These are phyloP conservation scores for Barbatosphaeria neglecta DNA, from an alignment of 495 filamentous ascomycete species.

Conservation along the genomic window DNA sequence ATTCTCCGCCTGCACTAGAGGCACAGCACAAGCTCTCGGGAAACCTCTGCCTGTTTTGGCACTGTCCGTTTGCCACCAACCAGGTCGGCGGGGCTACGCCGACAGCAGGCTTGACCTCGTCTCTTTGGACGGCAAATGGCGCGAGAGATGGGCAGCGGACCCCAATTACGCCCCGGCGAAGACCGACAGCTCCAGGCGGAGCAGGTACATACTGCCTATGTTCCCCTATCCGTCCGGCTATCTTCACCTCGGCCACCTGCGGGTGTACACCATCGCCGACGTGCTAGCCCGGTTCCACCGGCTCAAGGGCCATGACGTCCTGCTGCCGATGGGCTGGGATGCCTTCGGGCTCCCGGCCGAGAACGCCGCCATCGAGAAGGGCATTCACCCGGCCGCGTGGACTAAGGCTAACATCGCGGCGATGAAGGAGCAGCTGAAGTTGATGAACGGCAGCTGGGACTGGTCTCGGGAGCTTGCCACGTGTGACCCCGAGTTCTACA, in stretches of 20 bases:
- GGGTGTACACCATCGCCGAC: constrained; percentile 86
- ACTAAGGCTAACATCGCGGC: constrained; percentile 64
- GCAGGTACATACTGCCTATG: constrained; percentile 78
- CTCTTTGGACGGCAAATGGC: constrained; percentile 68
- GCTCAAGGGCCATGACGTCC: constrained; percentile 63
- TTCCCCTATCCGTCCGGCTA: constrained; percentile 86
- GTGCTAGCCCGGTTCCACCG: constrained; percentile 66
- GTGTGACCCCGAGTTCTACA: constrained; percentile 73
- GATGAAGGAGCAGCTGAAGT: constrained; percentile 72
- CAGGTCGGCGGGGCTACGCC: constrained; percentile 15
- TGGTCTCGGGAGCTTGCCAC: constrained; percentile 76
- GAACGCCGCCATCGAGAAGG: constrained; percentile 84
- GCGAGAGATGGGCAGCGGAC: constrained; percentile 20
- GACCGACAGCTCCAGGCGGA: constrained; percentile 14
- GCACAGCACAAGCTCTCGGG: neutral
- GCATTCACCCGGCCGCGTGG: constrained; percentile 67
- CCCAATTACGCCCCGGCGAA: constrained; percentile 1
- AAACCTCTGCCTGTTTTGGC: neutral
- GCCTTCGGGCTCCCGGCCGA: constrained; percentile 84
- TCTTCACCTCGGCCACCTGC: constrained; percentile 80
- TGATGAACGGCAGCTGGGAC: constrained; percentile 70
- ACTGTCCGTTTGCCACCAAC: constrained; percentile 2
- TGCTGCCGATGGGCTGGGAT: constrained; percentile 91
- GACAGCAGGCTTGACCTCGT: constrained; percentile 46
- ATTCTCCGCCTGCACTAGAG: neutral